phyloP scores from a whole-genome alignment of 1,139 yeast genomes.

The Pichia sp. region DNA sequence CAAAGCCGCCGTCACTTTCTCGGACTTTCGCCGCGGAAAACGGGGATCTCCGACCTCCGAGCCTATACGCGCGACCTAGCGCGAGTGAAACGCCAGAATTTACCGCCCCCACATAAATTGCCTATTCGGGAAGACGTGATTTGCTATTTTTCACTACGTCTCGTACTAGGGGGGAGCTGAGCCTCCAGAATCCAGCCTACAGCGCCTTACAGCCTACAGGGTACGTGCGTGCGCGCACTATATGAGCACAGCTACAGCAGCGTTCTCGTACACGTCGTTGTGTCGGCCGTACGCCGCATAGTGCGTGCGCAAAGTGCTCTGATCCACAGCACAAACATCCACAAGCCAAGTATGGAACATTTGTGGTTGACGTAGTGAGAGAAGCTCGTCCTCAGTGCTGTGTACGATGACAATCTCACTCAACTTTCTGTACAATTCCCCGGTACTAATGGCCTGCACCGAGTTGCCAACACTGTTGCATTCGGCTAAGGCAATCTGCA shows the following conservation, averaged over 20 bases:
- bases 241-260: slow-evolving; percentile 2
- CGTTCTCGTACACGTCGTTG: slow-evolving; percentile 7
- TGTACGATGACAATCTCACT: slow-evolving; percentile 26
- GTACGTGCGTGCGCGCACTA: too few relatives aligned
- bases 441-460: neutral
- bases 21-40: too few relatives aligned
- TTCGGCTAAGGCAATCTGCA: slow-evolving; percentile 13
- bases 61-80: too few relatives aligned
- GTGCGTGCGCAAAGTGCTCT: neutral
- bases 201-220: too few relatives aligned
- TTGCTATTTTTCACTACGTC: too few relatives aligned
- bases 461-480: slow-evolving; percentile 15
- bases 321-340: neutral
- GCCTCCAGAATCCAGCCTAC: too few relatives aligned
- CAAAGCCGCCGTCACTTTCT: too few relatives aligned
- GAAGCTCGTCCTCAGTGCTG: slow-evolving; percentile 32
- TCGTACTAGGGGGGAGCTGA: too few relatives aligned
- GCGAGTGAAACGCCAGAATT: too few relatives aligned
- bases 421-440: too few relatives aligned
- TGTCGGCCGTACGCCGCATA: slow-evolving; percentile 9
- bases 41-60: too few relatives aligned
- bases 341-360: slow-evolving; percentile 19
- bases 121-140: slow-evolving; percentile 3
- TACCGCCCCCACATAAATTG: too few relatives aligned
- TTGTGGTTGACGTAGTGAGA: slow-evolving; percentile 27